Conservation (phyloP, 2,329 filamentous ascomycete genomes). For the Leptographium lundbergii region DNA sequence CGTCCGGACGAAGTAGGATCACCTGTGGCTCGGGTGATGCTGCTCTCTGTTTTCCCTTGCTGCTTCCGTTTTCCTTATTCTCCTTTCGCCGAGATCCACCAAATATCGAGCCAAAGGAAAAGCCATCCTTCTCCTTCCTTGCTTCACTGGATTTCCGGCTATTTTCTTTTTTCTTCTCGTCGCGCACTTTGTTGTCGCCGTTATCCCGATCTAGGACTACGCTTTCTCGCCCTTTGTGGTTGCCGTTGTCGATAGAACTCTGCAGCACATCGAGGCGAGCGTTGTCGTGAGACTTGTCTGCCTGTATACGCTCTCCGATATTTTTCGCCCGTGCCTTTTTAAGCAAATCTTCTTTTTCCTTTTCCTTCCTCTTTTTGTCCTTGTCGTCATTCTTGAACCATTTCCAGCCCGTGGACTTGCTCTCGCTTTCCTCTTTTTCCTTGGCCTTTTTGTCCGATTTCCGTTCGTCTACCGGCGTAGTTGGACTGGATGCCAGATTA, state of each 20-base stretch:
- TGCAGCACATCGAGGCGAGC: slow-evolving; percentile 78
- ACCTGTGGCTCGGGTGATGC: slow-evolving; percentile 68
- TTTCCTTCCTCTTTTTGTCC: slow-evolving; percentile 49
- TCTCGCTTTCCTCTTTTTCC: slow-evolving; percentile 51
- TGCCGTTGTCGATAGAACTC: slow-evolving; percentile 63
- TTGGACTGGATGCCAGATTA: slow-evolving; percentile 68
- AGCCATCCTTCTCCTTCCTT: slow-evolving; percentile 84
- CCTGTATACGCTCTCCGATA: slow-evolving; percentile 13
- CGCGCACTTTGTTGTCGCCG: slow-evolving; percentile 55
- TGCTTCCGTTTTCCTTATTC: slow-evolving; percentile 60
- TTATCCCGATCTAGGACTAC: slow-evolving; percentile 69
- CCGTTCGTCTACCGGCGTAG: slow-evolving; percentile 54
- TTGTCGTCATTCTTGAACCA: slow-evolving; percentile 74
- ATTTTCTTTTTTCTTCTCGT: slow-evolving; percentile 72
- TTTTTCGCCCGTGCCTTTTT: slow-evolving; percentile 54
- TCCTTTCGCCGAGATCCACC: slow-evolving; percentile 79
- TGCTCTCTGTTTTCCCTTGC: slow-evolving; percentile 62
- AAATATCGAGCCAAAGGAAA: slow-evolving; percentile 82
- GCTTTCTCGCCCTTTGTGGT: slow-evolving; percentile 63
- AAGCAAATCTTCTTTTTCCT: slow-evolving; percentile 45
- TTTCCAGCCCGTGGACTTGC: slow-evolving; percentile 71
- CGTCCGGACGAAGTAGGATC: slow-evolving; percentile 64
- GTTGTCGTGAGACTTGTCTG: slow-evolving; percentile 57
- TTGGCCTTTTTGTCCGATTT: slow-evolving; percentile 64
- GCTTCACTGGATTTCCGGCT: slow-evolving; percentile 58